Evolutionary conservation across 140 eudicot species (phyloP).

Genomic region (Anethum foeniculum): DNA sequence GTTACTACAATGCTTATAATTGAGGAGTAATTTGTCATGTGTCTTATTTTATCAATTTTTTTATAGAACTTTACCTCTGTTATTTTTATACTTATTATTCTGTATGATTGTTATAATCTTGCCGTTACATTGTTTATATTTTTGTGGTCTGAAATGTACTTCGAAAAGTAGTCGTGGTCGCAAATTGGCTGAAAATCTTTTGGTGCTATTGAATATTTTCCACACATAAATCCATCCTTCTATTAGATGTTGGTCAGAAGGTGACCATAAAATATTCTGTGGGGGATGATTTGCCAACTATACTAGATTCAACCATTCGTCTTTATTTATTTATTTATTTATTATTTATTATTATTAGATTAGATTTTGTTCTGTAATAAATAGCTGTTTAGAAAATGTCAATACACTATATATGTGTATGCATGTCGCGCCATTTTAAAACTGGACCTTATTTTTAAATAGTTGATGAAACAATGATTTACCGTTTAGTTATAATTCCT

Average conservation of each 20-base stretch:
- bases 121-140: neutral
- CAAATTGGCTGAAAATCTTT: neutral
- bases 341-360: too few species aligned
- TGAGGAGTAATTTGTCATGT: constrained; percentile 12
- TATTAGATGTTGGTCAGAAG: neutral
- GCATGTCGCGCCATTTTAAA: neutral
- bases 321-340: too few species aligned
- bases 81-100: neutral
- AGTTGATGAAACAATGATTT: too few species aligned
- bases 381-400: neutral
- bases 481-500: too few species aligned
- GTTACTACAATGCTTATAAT: constrained; percentile 2
- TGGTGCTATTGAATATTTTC: neutral
- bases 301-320: neutral
- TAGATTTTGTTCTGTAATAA: neutral
- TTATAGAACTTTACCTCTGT: neutral
- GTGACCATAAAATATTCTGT: neutral
- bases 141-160: neutral
- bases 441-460: too few species aligned
- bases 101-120: neutral
- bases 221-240: neutral
- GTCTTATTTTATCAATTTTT: neutral
- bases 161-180: neutral
- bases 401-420: neutral
- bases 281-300: neutral